Evolutionary conservation across 2,329 filamentous ascomycete species (phyloP).

Genomic region (Monilinia vaccinii-corymbosi): DNA sequence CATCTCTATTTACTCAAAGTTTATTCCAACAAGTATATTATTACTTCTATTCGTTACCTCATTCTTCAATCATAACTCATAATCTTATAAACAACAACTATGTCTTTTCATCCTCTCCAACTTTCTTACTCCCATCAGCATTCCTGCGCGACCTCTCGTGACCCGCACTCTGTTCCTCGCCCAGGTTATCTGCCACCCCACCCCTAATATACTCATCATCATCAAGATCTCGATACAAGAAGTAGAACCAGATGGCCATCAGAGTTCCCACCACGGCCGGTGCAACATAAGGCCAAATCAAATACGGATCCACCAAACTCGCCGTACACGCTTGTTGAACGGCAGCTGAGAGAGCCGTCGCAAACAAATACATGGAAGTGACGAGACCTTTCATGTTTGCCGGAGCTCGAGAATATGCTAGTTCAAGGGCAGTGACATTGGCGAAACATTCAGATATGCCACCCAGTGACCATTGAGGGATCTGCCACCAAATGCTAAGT

Average conservation of each 20-base stretch:
- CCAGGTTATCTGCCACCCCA: neutral
- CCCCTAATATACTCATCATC: constrained; percentile 38
- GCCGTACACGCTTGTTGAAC: constrained; percentile 15
- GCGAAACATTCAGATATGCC: constrained; percentile 48
- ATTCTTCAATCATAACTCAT: too few species aligned
- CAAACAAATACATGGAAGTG: constrained; percentile 59
- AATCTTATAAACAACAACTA: neutral
- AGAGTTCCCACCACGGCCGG: constrained; percentile 52
- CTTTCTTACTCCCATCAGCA: neutral
- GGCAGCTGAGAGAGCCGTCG: constrained; percentile 45
- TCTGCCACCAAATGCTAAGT: constrained; percentile 28
- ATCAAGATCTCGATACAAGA: constrained; percentile 55
- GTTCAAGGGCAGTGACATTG: constrained; percentile 57
- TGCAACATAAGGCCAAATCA: constrained; percentile 63
- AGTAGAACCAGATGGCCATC: constrained; percentile 57
- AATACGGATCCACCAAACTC: constrained; percentile 45
- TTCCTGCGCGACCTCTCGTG: neutral
- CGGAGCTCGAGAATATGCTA: constrained; percentile 68
- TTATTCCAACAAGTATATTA: too few species aligned
- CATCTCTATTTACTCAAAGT: too few species aligned
- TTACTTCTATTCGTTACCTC: too few species aligned
- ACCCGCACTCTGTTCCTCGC: neutral
- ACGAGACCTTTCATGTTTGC: constrained; percentile 73
- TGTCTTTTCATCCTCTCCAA: neutral
- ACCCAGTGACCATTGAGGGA: constrained; percentile 35